Evolutionary conservation across 2,329 filamentous ascomycete genomes (phyloP).

Genomic region (Coniochaeta sp.): DNA sequence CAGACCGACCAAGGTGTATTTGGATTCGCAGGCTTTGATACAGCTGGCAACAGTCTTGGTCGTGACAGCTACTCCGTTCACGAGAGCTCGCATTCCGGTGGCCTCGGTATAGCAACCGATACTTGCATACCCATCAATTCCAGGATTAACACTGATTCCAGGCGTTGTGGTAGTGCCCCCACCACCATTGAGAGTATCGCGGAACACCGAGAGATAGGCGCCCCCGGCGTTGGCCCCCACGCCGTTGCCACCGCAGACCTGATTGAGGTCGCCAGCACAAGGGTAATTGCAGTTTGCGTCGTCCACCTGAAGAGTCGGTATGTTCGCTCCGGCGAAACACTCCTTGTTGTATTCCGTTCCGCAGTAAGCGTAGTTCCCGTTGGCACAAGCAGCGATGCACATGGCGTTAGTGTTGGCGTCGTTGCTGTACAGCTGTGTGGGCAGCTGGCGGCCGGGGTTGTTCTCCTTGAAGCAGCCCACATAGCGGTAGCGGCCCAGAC

Average conservation of each 20-base stretch:
- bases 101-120: slow-evolving; percentile 26
- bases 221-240: slow-evolving; percentile 22
- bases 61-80: slow-evolving; percentile 7
- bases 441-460: slow-evolving; percentile 44
- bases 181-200: slow-evolving; percentile 4
- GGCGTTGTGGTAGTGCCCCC: slow-evolving; percentile 9
- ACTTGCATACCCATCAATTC: slow-evolving; percentile 19
- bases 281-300: slow-evolving; percentile 42
- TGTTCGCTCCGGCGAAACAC: slow-evolving; percentile 45
- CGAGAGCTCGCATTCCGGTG: slow-evolving; percentile 12
- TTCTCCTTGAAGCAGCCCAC: slow-evolving; percentile 48
- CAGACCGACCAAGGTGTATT: slow-evolving; percentile 21
- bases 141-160: slow-evolving; percentile 25
- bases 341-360: slow-evolving; percentile 42
- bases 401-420: slow-evolving; percentile 31
- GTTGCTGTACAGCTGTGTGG: slow-evolving; percentile 30
- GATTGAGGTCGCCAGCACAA: slow-evolving; percentile 39
- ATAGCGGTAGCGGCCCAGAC: slow-evolving; percentile 19
- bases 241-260: slow-evolving; percentile 47
- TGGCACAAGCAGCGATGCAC: slow-evolving; percentile 36
- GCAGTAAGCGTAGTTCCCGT: slow-evolving; percentile 30
- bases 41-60: slow-evolving; percentile 17
- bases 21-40: slow-evolving; percentile 8
- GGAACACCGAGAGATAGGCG: slow-evolving; percentile 40
- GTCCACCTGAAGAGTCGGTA: slow-evolving; percentile 34